A percentile compares a stretch with the other conserved stretches of the same genome.
These are phyloP conservation scores for Colletotrichum incanum DNA, from an alignment of 2,329 filamentous ascomycete species.

Conservation along the genomic window DNA sequence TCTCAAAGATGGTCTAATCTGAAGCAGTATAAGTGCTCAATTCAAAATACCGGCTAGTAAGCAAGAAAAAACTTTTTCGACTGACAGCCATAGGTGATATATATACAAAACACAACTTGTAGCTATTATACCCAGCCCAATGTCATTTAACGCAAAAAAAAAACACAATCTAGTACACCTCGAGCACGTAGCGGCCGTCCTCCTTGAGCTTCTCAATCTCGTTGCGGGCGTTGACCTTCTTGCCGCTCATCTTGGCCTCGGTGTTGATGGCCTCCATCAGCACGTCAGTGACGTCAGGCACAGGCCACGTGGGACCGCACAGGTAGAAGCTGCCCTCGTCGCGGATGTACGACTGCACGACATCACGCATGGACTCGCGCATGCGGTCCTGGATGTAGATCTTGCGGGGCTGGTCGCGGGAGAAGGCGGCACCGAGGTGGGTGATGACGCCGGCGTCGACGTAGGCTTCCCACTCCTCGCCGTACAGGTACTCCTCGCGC, in stretches of 20 bases:
- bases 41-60: neutral
- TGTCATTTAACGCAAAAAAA: neutral
- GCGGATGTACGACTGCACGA: conserved; percentile 87
- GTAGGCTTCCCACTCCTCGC: conserved; percentile 99
- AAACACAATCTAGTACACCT: conserved; percentile 82
- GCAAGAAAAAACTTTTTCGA: conserved; percentile 23
- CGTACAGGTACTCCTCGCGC: conserved; percentile 98
- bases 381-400: conserved; percentile 99
- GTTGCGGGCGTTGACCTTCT: conserved; percentile 88
- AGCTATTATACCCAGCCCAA: neutral
- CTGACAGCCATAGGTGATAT: neutral
- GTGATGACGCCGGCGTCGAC: conserved; percentile 96
- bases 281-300: conserved; percentile 95
- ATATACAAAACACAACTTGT: conserved; percentile 25
- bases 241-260: conserved; percentile 78
- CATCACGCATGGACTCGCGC: conserved; percentile 87
- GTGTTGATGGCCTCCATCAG: conserved; percentile 90
- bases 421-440: conserved; percentile 93
- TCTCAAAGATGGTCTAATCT: too few species aligned
- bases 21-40: neutral
- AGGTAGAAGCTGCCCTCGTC: conserved; percentile 96
- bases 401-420: conserved; percentile 96
- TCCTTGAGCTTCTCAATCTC: conserved; percentile 99
- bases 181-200: conserved; percentile 91
- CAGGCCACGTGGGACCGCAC: conserved; percentile 98